Evolutionary conservation across 1,139 yeast species (phyloP).

Genomic region (Kodamaea suecica): DNA sequence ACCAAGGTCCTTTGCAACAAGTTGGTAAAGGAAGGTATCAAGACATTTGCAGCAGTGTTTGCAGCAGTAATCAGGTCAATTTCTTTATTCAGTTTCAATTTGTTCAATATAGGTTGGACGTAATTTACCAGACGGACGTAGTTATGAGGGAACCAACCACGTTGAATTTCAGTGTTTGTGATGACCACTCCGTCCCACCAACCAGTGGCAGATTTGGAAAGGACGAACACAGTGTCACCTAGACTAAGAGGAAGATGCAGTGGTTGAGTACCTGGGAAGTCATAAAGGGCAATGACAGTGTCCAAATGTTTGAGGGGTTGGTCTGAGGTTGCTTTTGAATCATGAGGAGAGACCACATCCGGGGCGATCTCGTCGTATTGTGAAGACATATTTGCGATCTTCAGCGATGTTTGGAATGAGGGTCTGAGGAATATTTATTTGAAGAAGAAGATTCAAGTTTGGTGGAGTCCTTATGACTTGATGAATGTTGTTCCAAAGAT

Average conservation of each 20-base stretch:
- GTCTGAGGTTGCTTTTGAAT: constrained; percentile 17
- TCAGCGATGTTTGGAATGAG: no score
- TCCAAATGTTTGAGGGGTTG: constrained; percentile 40
- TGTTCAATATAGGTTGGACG: constrained; percentile 45
- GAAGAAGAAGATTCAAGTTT: no score
- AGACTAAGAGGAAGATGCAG: constrained; percentile 45
- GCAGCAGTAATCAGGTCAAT: constrained; percentile 48
- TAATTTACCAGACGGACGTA: constrained; percentile 50
- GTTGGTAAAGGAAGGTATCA: constrained; percentile 44
- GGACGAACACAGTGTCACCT: constrained; percentile 52
- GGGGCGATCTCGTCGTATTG: constrained; percentile 38
- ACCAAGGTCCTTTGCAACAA: constrained; percentile 36
- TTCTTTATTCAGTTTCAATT: constrained; percentile 40
- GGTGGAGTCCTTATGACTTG: no score
- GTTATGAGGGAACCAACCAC: constrained; percentile 79
- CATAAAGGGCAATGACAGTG: constrained; percentile 52
- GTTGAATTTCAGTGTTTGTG: constrained; percentile 34
- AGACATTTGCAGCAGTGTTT: constrained; percentile 49
- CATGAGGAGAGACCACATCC: constrained; percentile 35
- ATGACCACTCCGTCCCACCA: constrained; percentile 78
- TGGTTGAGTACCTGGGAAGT: constrained; percentile 47
- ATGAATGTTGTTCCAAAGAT: no score
- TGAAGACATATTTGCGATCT: no score
- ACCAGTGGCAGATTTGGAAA: constrained; percentile 52
- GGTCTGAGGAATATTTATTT: no score